Conservation (phyloP, 768 basidiomycete genomes). For the Phylloporus scabripes region DNA sequence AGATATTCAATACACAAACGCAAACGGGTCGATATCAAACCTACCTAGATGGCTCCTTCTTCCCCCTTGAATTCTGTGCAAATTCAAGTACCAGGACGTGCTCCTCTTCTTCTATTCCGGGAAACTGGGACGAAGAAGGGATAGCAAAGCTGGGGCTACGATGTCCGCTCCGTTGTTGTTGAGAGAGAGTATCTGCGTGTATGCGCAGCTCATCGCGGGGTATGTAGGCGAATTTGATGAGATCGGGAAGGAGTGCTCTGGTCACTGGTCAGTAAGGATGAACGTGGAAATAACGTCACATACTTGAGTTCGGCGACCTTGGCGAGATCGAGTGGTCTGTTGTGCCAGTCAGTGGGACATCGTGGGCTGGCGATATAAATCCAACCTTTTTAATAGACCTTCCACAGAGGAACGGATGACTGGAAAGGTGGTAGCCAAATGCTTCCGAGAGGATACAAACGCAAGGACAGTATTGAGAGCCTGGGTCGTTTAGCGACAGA, state of each 20-base stretch:
- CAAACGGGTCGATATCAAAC: background rate
- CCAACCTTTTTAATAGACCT: conserved; percentile 66
- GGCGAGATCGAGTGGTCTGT: conserved; percentile 71
- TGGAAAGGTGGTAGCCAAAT: conserved; percentile 74
- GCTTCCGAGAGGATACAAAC: conserved; percentile 77
- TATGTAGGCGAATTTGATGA: conserved; percentile 80
- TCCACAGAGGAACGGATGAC: conserved; percentile 77
- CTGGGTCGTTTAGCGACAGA: conserved; percentile 33
- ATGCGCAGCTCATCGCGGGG: conserved; percentile 57
- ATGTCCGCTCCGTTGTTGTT: conserved; percentile 22
- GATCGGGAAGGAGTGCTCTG: conserved; percentile 76
- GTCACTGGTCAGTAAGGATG: background rate
- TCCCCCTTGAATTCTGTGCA: conserved; percentile 39
- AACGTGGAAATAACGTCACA: background rate
- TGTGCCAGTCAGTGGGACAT: background rate
- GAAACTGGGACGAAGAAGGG: conserved; percentile 24
- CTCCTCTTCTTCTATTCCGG: conserved; percentile 32
- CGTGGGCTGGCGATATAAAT: background rate
- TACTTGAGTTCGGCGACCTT: conserved; percentile 84
- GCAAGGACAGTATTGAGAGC: conserved; percentile 86
- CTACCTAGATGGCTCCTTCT: conserved; percentile 25
- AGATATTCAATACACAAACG: background rate
- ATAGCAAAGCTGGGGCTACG: conserved; percentile 40
- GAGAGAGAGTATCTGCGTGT: conserved; percentile 35
- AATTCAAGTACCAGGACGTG: conserved; percentile 51